Base-by-base conservation (phyloP, 1,139 yeast species). In the Candida buenavistaensis region DNA sequence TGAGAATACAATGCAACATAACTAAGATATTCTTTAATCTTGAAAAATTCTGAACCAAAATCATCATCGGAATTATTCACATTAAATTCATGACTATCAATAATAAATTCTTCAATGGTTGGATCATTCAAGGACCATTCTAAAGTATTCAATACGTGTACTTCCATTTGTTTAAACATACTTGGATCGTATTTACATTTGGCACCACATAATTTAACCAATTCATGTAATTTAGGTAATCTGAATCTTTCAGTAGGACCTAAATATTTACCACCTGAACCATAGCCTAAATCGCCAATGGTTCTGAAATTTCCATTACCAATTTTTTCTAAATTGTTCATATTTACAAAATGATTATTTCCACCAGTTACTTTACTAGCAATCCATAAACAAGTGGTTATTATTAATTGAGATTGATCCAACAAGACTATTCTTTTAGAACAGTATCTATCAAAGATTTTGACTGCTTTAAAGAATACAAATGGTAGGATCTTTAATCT, bases 181-280 rank as follows among this genome's bases (percentile, higher is more conserved):
- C 78, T 75, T 43, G 67, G 75, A 48, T 78, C 82, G 51, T 78
- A 78, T 37, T 68, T 66, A 45, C 80, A 72, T 45, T 70, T 63
- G 33, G 76, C 74, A 23, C 82, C 82, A 55, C 85, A 80, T 33
- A 75, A 59, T 54, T 73, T 78, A 39, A 80, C 78, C 45, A 80
- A 62, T 53, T 80, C 88, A 28, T 72, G 68, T 38, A 80, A 62
- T 49, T 82, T 72, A 28, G 86, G 86, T 37, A 79, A 70, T 53
- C 88, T 65, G 44, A 79, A 78, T 47, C 87, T 64, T 51, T 80
- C 80, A 32, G 81, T 78, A 27, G 87, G 86, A 12, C 86, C 86
- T 39, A 68, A 59, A 53, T 65, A 78, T 49, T 82, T 68, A 11
- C 82, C 83, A 28, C 85, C 84, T 26, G 59, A 48, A 3, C 75